Conservation (phyloP, 2,329 filamentous ascomycete species). For the Trichophyton rubrum region DNA sequence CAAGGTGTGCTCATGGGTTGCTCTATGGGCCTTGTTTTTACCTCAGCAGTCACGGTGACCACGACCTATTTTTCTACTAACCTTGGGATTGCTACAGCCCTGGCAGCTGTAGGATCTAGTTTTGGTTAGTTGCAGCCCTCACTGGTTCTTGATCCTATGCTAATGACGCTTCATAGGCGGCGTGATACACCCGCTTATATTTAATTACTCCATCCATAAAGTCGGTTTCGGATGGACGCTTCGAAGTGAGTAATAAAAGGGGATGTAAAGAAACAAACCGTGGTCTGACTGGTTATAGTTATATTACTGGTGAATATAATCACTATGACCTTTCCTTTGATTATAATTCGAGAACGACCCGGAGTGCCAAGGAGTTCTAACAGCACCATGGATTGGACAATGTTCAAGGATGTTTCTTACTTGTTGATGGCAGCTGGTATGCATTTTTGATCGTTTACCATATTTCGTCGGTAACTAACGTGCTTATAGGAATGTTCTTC, state of each 20-base stretch:
- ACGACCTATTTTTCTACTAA: slow-evolving; percentile 26
- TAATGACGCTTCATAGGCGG: slow-evolving; percentile 14
- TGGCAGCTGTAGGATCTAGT: slow-evolving; percentile 24
- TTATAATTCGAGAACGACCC: slow-evolving; percentile 11
- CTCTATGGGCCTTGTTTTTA: slow-evolving; percentile 24
- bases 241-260: slow-evolving; percentile 15
- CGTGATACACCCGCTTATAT: slow-evolving; percentile 22
- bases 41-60: slow-evolving; percentile 20
- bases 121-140: slow-evolving; percentile 15
- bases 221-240: slow-evolving; percentile 24
- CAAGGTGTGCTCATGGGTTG: slow-evolving; percentile 25
- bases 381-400: slow-evolving; percentile 9
- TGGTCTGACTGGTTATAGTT: slow-evolving; percentile 2
- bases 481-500: slow-evolving; percentile 17
- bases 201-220: slow-evolving; percentile 20
- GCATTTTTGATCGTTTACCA: background rate
- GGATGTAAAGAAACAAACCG: background rate
- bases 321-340: slow-evolving; percentile 12
- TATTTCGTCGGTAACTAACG: background rate
- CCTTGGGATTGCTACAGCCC: slow-evolving; percentile 22
- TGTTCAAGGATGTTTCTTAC: slow-evolving; percentile 13
- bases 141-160: background rate
- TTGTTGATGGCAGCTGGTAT: slow-evolving; percentile 17
- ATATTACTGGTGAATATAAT: slow-evolving; percentile 16
- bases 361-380: background rate